Conservation (phyloP, 768 basidiomycete genomes). For the Thelephora ganbajun region DNA sequence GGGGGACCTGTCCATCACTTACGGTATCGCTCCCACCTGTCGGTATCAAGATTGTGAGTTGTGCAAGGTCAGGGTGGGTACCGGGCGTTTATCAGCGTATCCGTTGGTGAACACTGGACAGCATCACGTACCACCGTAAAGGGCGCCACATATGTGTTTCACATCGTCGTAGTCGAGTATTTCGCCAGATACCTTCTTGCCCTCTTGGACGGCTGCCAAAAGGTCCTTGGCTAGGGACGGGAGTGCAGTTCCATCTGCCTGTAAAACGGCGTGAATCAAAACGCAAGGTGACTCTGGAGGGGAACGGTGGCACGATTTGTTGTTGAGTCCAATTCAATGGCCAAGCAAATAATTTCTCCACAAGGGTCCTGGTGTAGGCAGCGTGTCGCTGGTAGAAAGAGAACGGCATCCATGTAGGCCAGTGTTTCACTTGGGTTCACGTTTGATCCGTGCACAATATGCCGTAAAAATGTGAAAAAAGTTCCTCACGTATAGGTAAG, state of each 20-base stretch:
- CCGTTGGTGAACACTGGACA: too few relatives aligned
- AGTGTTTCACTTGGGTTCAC: background rate
- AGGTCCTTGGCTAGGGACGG: background rate
- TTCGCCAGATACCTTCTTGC: background rate
- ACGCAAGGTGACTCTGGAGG: background rate
- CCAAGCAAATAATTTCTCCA: background rate
- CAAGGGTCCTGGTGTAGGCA: background rate
- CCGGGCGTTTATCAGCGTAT: too few relatives aligned
- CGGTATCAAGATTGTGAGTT: too few relatives aligned
- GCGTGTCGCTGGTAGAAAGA: background rate
- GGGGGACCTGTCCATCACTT: too few relatives aligned
- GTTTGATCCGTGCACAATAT: too few relatives aligned
- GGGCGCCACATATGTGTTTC: background rate
- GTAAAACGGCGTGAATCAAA: background rate
- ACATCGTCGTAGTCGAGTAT: background rate
- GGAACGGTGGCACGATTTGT: background rate
- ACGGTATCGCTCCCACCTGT: background rate
- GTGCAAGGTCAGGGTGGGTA: too few relatives aligned
- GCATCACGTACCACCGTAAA: constrained; percentile 3
- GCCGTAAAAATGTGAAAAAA: too few relatives aligned
- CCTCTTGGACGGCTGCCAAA: background rate
- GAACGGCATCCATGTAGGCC: background rate
- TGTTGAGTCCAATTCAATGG: background rate
- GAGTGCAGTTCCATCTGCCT: background rate
- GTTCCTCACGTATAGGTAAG: constrained; percentile 18